Conservation (phyloP, 2,329 filamentous ascomycete genomes). For the Cladophialophora yegresii region DNA sequence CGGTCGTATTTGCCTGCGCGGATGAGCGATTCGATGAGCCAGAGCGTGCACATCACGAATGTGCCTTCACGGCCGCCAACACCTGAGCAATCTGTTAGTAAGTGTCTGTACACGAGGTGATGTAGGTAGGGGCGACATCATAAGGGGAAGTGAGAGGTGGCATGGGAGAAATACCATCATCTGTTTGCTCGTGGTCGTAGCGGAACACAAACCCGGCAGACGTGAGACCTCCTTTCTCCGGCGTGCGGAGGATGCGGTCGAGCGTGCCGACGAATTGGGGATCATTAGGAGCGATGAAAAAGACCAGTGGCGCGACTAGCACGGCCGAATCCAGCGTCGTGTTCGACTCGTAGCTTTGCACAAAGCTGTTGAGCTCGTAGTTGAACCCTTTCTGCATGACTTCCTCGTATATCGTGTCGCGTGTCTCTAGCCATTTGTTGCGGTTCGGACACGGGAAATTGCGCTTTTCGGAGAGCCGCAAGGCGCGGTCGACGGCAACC, state of each 20-base stretch:
- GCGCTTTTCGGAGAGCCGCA: conserved; percentile 73
- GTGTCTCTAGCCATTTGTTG: conserved; percentile 63
- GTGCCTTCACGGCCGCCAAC: conserved; percentile 74
- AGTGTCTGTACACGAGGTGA: not conserved
- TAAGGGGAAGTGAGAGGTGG: conserved; percentile 24
- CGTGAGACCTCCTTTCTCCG: conserved; percentile 73
- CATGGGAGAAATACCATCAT: conserved; percentile 59
- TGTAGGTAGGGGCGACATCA: not conserved
- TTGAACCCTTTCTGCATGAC: conserved; percentile 80
- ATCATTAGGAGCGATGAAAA: conserved; percentile 77
- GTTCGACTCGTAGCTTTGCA: conserved; percentile 73
- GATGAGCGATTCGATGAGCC: conserved; percentile 77
- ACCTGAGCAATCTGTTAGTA: conserved; percentile 49
- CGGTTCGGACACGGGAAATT: conserved; percentile 74
- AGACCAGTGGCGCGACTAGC: conserved; percentile 74
- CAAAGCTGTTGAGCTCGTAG: conserved; percentile 66
- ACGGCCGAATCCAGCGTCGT: conserved; percentile 73
- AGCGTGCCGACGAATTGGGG: conserved; percentile 73
- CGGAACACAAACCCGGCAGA: conserved; percentile 74
- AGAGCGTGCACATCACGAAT: conserved; percentile 81
- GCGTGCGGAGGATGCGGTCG: conserved; percentile 69
- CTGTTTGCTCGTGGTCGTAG: conserved; percentile 68
- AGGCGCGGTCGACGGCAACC: conserved; percentile 75
- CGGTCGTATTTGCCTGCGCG: conserved; percentile 44
- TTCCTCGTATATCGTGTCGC: conserved; percentile 71